phyloP scores from a whole-genome alignment of 2,329 filamentous ascomycete species.

The Nothopassalora personata region DNA sequence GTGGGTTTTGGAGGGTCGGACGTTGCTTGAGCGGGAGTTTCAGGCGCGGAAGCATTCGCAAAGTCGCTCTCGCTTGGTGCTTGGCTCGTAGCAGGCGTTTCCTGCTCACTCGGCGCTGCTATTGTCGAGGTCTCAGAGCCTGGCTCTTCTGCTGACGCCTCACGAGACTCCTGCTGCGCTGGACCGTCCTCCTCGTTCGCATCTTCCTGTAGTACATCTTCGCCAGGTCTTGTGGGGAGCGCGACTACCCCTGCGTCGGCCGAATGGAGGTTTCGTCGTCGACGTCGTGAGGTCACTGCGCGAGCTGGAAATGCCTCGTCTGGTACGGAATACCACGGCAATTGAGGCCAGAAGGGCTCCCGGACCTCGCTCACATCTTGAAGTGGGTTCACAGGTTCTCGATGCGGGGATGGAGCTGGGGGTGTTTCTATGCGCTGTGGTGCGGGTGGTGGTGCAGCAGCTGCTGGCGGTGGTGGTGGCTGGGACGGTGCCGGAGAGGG shows the following conservation, averaged over 20 bases:
- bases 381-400: conserved; percentile 16
- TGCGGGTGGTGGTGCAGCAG: conserved; percentile 7
- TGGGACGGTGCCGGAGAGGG: conserved; percentile 11
- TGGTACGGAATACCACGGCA: conserved; percentile 58
- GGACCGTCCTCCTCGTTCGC: conserved; percentile 35
- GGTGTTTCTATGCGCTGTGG: conserved; percentile 17
- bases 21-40: conserved; percentile 37
- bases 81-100: conserved; percentile 55
- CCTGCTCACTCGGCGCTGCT: conserved; percentile 43
- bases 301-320: conserved; percentile 51
- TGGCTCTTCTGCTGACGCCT: conserved; percentile 21
- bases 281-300: conserved; percentile 44
- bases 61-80: conserved; percentile 53
- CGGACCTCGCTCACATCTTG: conserved; percentile 15
- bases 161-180: conserved; percentile 14
- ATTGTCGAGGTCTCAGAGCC: conserved; percentile 42
- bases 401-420: conserved; percentile 13
- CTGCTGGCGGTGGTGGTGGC: conserved; percentile 7
- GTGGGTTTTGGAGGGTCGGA: conserved; percentile 30
- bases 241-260: conserved; percentile 40
- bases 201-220: conserved; percentile 1
- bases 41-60: conserved; percentile 42
- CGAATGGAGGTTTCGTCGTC: conserved; percentile 35
- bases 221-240: conserved; percentile 38
- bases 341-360: conserved; percentile 18